A percentile compares a stretch with the other conserved stretches of the same genome.
These are phyloP conservation scores for Pleurotus eryngii DNA, from an alignment of 768 basidiomycete species.

Conservation along the genomic window DNA sequence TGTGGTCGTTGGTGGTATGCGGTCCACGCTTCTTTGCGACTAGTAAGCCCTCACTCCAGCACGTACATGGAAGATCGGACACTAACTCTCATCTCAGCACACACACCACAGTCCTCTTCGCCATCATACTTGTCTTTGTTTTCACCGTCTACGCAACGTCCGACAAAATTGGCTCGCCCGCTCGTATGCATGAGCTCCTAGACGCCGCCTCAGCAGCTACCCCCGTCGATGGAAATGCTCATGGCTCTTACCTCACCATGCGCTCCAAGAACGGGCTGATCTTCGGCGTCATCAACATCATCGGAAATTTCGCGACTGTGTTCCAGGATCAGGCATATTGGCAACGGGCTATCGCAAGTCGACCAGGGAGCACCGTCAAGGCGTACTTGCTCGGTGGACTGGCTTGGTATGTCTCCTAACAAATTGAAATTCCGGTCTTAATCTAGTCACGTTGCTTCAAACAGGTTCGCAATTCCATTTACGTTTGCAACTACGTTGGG, in stretches of 20 bases:
- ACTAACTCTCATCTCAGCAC: constrained; percentile 45
- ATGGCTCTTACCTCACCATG: constrained; percentile 84
- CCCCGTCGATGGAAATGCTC: constrained; percentile 80
- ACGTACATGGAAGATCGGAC: neutral
- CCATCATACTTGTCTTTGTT: constrained; percentile 71
- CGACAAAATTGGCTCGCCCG: constrained; percentile 73
- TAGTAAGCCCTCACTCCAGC: constrained; percentile 48
- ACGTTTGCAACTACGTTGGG: constrained; percentile 86
- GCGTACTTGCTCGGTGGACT: constrained; percentile 88
- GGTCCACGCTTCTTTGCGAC: constrained; percentile 81
- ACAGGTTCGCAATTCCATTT: constrained; percentile 83
- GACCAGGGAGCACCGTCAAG: constrained; percentile 83
- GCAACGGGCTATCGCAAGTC: constrained; percentile 87
- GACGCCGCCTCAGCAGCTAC: constrained; percentile 43
- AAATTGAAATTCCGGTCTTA: neutral
- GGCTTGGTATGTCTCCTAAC: constrained; percentile 58
- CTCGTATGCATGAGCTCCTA: constrained; percentile 78
- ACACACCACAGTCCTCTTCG: constrained; percentile 83
- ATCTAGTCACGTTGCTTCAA: neutral
- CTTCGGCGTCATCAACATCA: constrained; percentile 85
- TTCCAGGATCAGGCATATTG: constrained; percentile 78
- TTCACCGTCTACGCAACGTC: constrained; percentile 84
- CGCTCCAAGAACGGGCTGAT: constrained; percentile 64
- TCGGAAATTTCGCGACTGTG: constrained; percentile 68
- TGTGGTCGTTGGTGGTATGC: constrained; percentile 84